phyloP scores from a whole-genome alignment of 768 basidiomycete species.

The Termitomyces bulborhizus region DNA sequence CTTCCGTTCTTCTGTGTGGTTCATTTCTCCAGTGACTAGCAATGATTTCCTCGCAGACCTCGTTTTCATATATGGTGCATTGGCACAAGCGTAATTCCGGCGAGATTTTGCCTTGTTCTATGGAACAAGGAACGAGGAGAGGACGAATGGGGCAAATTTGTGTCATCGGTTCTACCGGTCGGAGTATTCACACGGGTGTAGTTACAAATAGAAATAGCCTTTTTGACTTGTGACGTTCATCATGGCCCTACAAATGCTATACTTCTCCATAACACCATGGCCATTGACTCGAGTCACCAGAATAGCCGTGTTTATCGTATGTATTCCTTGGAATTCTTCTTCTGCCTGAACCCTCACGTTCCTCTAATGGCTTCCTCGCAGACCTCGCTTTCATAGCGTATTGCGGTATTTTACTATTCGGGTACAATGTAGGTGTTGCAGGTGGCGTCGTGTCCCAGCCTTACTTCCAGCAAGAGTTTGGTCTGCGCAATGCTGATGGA shows the following conservation, averaged over 20 bases:
- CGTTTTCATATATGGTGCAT: too few relatives aligned
- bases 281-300: not conserved
- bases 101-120: too few relatives aligned
- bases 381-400: slow-evolving; percentile 20
- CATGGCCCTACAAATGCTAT: not conserved
- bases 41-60: too few relatives aligned
- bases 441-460: slow-evolving; percentile 18
- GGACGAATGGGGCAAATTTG: too few relatives aligned
- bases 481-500: slow-evolving; percentile 32
- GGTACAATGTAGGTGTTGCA: slow-evolving; percentile 19
- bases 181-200: too few relatives aligned
- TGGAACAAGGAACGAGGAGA: too few relatives aligned
- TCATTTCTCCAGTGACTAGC: too few relatives aligned
- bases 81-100: too few relatives aligned
- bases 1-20: too few relatives aligned
- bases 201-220: not conserved
- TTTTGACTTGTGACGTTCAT: not conserved
- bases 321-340: not conserved
- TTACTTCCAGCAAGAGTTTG: slow-evolving; percentile 61
- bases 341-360: not conserved
- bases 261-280: not conserved
- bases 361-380: not conserved
- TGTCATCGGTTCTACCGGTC: too few relatives aligned
- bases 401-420: slow-evolving; percentile 19
- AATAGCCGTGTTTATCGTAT: slow-evolving; percentile 5